Conservation (phyloP, 345 rosid species). For the Geranium brycei region DNA sequence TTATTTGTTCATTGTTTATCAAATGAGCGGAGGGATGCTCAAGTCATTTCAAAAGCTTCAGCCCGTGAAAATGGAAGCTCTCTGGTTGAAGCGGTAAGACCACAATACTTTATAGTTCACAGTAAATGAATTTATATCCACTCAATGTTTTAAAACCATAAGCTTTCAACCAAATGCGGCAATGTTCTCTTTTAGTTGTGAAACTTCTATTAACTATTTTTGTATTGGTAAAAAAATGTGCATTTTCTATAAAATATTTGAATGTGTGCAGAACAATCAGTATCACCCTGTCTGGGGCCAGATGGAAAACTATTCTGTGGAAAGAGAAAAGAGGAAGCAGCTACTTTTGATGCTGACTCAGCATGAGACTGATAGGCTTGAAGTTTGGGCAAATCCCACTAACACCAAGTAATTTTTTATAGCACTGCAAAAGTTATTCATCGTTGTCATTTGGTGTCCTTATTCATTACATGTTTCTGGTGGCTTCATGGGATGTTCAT, state of each 20-base stretch:
- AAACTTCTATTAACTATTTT: too few relatives aligned
- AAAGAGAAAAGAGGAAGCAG: constrained; percentile 82
- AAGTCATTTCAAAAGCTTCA: constrained; percentile 49
- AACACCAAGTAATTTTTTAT: constrained; percentile 50
- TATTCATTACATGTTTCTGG: constrained; percentile 4
- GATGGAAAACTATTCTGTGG: constrained; percentile 64
- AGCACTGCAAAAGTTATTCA: not conserved
- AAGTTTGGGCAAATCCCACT: constrained; percentile 95
- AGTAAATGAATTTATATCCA: not conserved
- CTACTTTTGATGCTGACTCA: constrained; percentile 90
- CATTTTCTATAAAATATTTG: not conserved
- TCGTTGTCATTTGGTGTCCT: not conserved
- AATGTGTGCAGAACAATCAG: constrained; percentile 43
- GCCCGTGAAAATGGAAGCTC: constrained; percentile 41
- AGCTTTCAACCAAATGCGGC: not conserved
- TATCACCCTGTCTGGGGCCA: constrained; percentile 95
- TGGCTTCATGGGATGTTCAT: not conserved
- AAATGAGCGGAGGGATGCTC: constrained; percentile 56
- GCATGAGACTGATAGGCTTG: constrained; percentile 98
- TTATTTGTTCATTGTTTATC: constrained; percentile 68
- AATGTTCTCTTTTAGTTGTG: not conserved
- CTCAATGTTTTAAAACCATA: not conserved
- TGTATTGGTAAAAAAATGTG: not conserved
- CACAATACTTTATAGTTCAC: too few relatives aligned
- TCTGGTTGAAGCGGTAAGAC: constrained; percentile 51